Evolutionary conservation across 2,329 filamentous ascomycete species (phyloP), one percentile per base, ranked within the genome.

Genomic region (Sphaerostilbella broomeana): DNA sequence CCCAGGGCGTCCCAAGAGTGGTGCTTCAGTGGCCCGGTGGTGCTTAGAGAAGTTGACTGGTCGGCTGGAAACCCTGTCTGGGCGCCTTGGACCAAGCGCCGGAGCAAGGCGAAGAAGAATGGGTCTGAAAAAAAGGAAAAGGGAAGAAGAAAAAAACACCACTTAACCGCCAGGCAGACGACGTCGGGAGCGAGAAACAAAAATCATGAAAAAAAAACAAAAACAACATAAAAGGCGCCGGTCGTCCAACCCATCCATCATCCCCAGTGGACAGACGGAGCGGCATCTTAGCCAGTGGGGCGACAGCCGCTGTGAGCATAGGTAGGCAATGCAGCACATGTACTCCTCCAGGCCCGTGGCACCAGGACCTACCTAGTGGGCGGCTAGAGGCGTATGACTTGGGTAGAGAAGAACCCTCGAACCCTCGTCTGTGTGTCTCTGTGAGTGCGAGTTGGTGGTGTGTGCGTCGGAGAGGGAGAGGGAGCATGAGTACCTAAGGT

Each of bases 211-310:
- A 18, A 21, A 30, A 19, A 18, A 30, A 22, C 8, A 30, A 34
- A 13, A 29, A 17, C 19, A 20, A 36, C 26, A 37, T 18, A 37
- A 29, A 26, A 15, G 35, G 17, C 17, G n/a, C 22, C 34, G 24
- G 24, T 24, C 19, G 25, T n/a, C 29, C 35, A 22, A 25, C 35
- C n/a, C 20, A 38, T 7, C 7, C 12, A 25, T 25, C 24, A 21
- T 20, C n/a, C n/a, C 35, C 4, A 28, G 8, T 26, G 22, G 33
- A 27, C 19, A 31, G 38, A 40, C 38, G 34, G 37, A 30, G 27
- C 18, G 24, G 12, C n/a, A n/a, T n/a, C n/a, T n/a, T n/a, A n/a
- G n/a, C n/a, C n/a, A n/a, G n/a, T n/a, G n/a, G n/a, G n/a, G n/a
- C n/a, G n/a, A n/a, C n/a, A n/a, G n/a, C n/a, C n/a, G n/a, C n/a